These are phyloP conservation scores for Leucocoprinus sp. DNA, from an alignment of 768 basidiomycete genomes.

Conservation along the genomic window DNA sequence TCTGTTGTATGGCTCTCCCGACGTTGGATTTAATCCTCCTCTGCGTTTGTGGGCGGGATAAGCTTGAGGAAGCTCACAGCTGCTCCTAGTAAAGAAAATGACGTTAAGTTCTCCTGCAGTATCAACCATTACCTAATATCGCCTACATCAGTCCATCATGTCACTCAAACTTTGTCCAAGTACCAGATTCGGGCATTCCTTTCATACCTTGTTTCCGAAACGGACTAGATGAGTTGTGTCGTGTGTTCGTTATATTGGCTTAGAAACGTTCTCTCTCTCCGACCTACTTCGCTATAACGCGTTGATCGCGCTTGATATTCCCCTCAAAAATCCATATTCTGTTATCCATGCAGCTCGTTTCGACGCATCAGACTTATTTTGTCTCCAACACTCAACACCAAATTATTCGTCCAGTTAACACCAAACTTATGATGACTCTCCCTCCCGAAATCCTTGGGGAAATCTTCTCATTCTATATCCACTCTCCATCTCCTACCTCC, in stretches of 20 bases:
- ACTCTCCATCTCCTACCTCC: not conserved
- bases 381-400: not conserved
- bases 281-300: not conserved
- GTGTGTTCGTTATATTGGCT: not conserved
- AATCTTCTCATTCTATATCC: slow-evolving; percentile 6
- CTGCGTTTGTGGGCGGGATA: too few relatives aligned
- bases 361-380: not conserved
- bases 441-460: slow-evolving; percentile 5
- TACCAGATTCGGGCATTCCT: not conserved
- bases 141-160: too few relatives aligned
- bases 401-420: not conserved
- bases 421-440: not conserved
- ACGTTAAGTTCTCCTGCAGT: too few relatives aligned
- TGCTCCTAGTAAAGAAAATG: too few relatives aligned
- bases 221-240: not conserved
- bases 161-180: not conserved
- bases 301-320: not conserved
- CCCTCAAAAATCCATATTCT: not conserved
- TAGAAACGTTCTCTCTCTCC: not conserved
- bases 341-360: too few relatives aligned
- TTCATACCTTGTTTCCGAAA: not conserved
- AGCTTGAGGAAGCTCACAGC: too few relatives aligned
- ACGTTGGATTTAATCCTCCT: too few relatives aligned
- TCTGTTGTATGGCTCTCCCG: too few relatives aligned
- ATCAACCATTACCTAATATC: too few relatives aligned